Conservation (phyloP, 2,329 filamentous ascomycete genomes). For the Penicillium polonicum region DNA sequence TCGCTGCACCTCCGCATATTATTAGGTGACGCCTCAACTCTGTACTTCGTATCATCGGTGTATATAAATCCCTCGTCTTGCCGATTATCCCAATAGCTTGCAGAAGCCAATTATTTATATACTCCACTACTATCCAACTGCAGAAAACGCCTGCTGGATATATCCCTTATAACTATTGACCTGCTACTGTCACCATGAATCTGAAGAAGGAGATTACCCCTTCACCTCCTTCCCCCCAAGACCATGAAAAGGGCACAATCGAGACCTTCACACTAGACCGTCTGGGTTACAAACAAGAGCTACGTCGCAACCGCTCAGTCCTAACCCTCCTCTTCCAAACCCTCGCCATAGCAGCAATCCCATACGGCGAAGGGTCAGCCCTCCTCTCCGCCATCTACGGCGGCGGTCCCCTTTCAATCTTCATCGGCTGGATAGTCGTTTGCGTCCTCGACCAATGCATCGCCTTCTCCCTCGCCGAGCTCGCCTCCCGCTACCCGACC, state of each 20-base stretch:
- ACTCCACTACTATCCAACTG: background rate
- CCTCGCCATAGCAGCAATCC: slow-evolving; percentile 61
- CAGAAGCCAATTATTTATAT: background rate
- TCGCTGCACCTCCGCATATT: background rate
- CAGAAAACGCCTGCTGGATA: background rate
- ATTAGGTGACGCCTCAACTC: background rate
- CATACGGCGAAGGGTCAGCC: slow-evolving; percentile 50
- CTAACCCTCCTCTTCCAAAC: slow-evolving; percentile 62
- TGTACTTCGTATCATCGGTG: background rate
- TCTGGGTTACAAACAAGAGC: slow-evolving; percentile 60
- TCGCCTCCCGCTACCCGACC: slow-evolving; percentile 54
- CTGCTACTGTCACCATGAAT: background rate
- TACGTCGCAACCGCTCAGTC: slow-evolving; percentile 59
- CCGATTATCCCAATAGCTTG: background rate
- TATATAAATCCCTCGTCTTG: background rate
- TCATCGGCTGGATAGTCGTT: slow-evolving; percentile 57
- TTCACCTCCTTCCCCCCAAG: background rate
- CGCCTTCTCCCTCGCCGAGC: slow-evolving; percentile 52
- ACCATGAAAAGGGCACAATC: slow-evolving; percentile 18
- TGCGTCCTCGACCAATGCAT: slow-evolving; percentile 55
- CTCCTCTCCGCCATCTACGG: slow-evolving; percentile 46
- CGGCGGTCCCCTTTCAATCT: slow-evolving; percentile 55
- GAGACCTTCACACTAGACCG: slow-evolving; percentile 36
- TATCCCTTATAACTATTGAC: background rate
- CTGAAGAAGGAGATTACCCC: background rate